Conservation (phyloP, 2,329 filamentous ascomycete genomes). For the Tolypocladium cylindrosporum region DNA sequence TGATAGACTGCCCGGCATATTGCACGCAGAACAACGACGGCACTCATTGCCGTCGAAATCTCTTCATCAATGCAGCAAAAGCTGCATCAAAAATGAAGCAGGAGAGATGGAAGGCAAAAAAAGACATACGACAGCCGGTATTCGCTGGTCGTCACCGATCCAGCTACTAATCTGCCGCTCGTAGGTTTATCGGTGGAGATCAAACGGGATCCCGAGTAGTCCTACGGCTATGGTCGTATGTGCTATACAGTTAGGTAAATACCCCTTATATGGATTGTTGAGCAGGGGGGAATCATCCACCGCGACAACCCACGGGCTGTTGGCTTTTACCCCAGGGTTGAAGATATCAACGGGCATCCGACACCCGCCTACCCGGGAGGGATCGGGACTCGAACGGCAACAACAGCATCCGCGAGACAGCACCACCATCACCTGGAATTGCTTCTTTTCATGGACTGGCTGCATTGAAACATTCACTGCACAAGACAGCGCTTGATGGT, state of each 20-base stretch:
- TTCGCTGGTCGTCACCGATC: slow-evolving; percentile 1
- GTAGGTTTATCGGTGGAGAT: not conserved
- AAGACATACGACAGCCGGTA: not conserved
- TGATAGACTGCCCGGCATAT: not conserved
- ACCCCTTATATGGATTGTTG: not conserved
- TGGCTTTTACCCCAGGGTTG: not conserved
- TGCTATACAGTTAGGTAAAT: not conserved
- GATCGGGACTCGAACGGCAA: no score
- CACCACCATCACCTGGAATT: not conserved
- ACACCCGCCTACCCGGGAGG: not conserved
- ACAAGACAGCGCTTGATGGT: not conserved
- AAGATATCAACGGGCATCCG: not conserved
- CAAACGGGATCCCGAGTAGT: not conserved
- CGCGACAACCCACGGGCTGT: not conserved
- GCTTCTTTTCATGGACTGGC: not conserved
- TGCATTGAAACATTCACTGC: not conserved
- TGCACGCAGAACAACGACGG: not conserved
- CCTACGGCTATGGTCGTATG: not conserved
- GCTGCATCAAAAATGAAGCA: not conserved
- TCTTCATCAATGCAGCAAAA: not conserved
- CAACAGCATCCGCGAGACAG: not conserved
- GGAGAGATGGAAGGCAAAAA: not conserved
- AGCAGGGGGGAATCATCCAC: not conserved
- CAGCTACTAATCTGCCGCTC: not conserved
- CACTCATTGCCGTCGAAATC: not conserved